Base-by-base conservation (phyloP, 768 basidiomycete species). In the Scleroderma citrinum region DNA sequence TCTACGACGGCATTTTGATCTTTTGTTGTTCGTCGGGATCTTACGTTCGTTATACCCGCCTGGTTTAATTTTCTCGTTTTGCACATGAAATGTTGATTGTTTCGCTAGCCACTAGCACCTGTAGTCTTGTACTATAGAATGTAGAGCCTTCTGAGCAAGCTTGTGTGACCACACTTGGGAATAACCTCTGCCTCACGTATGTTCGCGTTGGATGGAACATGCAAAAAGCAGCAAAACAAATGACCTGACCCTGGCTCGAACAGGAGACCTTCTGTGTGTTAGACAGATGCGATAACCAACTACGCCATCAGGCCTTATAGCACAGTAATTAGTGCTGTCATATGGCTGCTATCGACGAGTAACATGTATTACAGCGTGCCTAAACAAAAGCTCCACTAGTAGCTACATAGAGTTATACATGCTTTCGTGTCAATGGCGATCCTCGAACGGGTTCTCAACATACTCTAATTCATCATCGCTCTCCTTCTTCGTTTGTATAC, bases 201-300 rank as follows among this genome's bases (percentile, higher is more conserved):
- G n/a, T n/a, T n/a, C n/a, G n/a, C n/a, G n/a, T n/a, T n/a, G n/a
- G n/a, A n/a, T n/a, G 34, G 3, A 13, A 13, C 5, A n/a, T 35
- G 12, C 12, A 35, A 35, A 35, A 35, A 35, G 12, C 12, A 14
- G 34, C 34, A 13, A 35, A 35, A 35, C 4, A 20, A 14, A 41
- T 66, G 64, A 66, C 66, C 57, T 60, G 77, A 78, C 67, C 76
- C 78, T 74, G 80, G 78, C 62, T 82, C 79, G 78, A 82, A 81
- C 81, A 75, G 79, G 70, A 73, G 80, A 77, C 79, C 81, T 80
- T 80, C 81, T 81, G 81, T 81, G 81, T 83, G 81, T 84, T 81
- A 83, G 81, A 83, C 82, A 81, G 80, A 82, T 80, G 81, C 78
- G 81, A 84, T 84, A 83, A 83, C 81, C 81, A 83, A 82, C 80